Conservation (phyloP, 495 filamentous ascomycete genomes). For the Parathielavia hyrcaniae region DNA sequence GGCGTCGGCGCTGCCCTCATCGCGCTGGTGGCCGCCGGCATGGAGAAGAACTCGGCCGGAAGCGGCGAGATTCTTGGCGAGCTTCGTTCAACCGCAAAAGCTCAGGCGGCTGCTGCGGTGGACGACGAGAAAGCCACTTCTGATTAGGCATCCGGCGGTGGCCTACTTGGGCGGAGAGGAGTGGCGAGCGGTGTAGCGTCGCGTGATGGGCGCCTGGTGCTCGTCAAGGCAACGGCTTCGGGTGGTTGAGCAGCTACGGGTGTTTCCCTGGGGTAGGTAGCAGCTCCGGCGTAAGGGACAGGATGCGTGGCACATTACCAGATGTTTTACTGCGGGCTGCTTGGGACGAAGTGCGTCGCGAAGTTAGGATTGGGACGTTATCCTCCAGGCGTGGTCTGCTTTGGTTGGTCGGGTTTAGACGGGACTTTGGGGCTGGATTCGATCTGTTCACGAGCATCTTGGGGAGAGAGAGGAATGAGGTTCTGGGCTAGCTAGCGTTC, state of each 20-base stretch:
- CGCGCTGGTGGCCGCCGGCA: conserved; percentile 60
- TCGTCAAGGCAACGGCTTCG: background rate
- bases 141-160: conserved; percentile 19
- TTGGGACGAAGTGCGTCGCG: background rate
- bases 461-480: background rate
- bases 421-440: background rate
- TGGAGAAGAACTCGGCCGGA: conserved; percentile 39
- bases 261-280: background rate
- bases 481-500: background rate
- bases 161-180: background rate
- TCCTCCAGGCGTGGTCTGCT: background rate
- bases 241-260: background rate
- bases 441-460: background rate
- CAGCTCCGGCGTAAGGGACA: background rate
- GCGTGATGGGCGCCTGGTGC: conserved; percentile 15
- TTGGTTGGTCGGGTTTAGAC: background rate
- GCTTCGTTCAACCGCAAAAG: conserved; percentile 22
- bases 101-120: conserved; percentile 22
- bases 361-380: background rate
- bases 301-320: background rate
- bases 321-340: background rate
- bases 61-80: conserved; percentile 23
- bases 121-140: conserved; percentile 25
- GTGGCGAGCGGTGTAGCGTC: conserved; percentile 14
- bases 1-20: conserved; percentile 90